Base-by-base conservation (phyloP, 2,329 filamentous ascomycete species). In the Nemania bipapillata region DNA sequence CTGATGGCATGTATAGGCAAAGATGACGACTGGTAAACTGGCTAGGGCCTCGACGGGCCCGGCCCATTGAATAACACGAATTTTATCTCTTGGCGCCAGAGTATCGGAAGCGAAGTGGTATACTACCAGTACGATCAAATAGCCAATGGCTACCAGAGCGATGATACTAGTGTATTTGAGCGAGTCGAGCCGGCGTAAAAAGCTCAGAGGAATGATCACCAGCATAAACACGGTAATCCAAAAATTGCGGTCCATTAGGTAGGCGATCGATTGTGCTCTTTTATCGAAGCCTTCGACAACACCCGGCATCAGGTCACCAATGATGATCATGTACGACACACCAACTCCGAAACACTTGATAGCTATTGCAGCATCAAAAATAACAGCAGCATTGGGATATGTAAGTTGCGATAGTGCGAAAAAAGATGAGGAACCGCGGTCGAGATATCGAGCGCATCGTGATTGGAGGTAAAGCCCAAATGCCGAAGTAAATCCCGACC, bases 181-280 rank as follows among this genome's bases (percentile, higher is more conserved):
- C 42, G 95, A 98, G 80, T 99, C 96, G 47, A 99, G 85, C 40
- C 94, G 90, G 70, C 94, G 90, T 42, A 99, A 84, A 77, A 98
- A 99, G 63, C 94, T 96, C 65, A 99, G 84, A 4, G 96, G 96
- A 72, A 99, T 98, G 73, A 99, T 92, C 70, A 97, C 87, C 71
- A 97, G 87, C 94, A 99, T 97, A 78, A 99, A 99, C 1, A 90
- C 94, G 1, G 96, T 98, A 70, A 99, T 92, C 96, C 96, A 99
- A 79, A 99, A 99, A 78, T 96, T 91, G 58, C 96, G 89, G 78
- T 98, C 94, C 50, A 95, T 86, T 71, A 98, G 82, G 77, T 95
- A 98, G 1, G 89, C 86, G 52, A 91, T 83, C 2, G 87, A 85
- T 20, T 86, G 87, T 22, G 87, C 87, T 57, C 84, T 83, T 55